These are phyloP conservation scores for Cladosporium oxysporum DNA, from an alignment of 2,329 filamentous ascomycete genomes.

Conservation along the genomic window DNA sequence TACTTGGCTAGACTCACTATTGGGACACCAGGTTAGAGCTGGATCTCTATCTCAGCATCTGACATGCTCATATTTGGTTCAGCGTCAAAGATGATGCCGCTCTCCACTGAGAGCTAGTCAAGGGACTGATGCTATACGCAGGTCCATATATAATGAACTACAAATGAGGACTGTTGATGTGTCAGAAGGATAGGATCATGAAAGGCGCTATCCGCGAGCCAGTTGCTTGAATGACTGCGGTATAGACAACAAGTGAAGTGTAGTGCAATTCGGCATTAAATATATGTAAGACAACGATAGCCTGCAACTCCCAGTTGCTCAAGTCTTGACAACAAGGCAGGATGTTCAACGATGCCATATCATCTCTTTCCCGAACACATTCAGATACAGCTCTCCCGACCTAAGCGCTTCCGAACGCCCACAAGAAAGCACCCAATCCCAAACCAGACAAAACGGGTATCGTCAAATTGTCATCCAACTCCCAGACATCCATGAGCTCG, in stretches of 20 bases:
- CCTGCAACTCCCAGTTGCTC: neutral
- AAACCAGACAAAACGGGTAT: conserved; percentile 89
- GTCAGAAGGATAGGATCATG: no score
- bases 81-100: neutral
- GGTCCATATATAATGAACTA: no score
- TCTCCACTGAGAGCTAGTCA: neutral
- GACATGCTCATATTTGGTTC: neutral
- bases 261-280: neutral
- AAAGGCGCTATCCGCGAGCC: neutral
- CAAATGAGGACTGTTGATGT: no score
- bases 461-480: conserved; percentile 96
- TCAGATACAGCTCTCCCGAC: neutral
- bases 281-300: neutral
- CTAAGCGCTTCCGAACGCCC: conserved; percentile 65
- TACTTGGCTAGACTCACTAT: neutral
- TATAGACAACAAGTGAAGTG: neutral
- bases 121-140: neutral
- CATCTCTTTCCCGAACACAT: neutral
- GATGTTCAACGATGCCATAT: neutral
- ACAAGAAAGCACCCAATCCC: conserved; percentile 89
- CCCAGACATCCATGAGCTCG: conserved; percentile 87
- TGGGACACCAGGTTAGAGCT: no score
- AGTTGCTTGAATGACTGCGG: neutral
- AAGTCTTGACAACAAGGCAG: neutral
- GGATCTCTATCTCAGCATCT: neutral